Evolutionary conservation across 2,329 filamentous ascomycete genomes (phyloP).

Genomic region (Stachybotrys echinatus): DNA sequence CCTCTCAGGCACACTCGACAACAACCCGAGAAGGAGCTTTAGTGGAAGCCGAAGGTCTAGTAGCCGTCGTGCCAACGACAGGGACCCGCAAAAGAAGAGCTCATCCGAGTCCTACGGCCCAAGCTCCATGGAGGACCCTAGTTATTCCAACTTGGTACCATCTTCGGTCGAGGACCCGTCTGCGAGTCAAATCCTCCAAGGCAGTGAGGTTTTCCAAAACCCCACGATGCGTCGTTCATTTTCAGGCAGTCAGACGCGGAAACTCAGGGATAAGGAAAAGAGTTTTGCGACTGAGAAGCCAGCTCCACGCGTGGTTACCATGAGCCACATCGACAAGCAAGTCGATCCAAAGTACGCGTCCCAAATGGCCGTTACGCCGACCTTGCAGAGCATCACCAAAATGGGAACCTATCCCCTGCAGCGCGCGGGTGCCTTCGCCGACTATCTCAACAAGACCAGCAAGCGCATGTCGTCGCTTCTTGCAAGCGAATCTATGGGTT

Average conservation of each 20-base stretch:
- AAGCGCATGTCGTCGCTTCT: constrained; percentile 77
- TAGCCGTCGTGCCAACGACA: constrained; percentile 41
- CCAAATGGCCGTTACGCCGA: constrained; percentile 26
- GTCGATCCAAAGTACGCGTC: constrained; percentile 8
- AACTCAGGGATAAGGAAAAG: constrained; percentile 3
- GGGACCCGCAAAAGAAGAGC: constrained; percentile 47
- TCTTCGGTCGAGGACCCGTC: constrained; percentile 74
- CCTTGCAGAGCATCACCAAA: constrained; percentile 48
- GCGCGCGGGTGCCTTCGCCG: constrained; percentile 75
- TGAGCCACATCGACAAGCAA: constrained; percentile 5
- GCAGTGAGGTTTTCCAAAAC: constrained; percentile 83
- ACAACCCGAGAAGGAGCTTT: constrained; percentile 53
- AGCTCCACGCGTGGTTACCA: neutral
- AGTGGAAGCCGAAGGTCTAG: constrained; percentile 53
- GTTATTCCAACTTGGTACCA: constrained; percentile 62
- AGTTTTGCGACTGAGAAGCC: neutral
- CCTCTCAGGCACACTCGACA: constrained; percentile 36
- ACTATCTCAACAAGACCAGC: constrained; percentile 73
- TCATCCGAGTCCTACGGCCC: constrained; percentile 73
- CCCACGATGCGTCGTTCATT: constrained; percentile 59
- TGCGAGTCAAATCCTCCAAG: constrained; percentile 82
- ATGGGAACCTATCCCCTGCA: constrained; percentile 75
- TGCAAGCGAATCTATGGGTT: constrained; percentile 89
- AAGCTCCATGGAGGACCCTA: constrained; percentile 66
- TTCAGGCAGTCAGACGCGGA: constrained; percentile 27